Evolutionary conservation across 1,284 basidiomycete species (phyloP).

Genomic region (Paramarasmius palmivorus): DNA sequence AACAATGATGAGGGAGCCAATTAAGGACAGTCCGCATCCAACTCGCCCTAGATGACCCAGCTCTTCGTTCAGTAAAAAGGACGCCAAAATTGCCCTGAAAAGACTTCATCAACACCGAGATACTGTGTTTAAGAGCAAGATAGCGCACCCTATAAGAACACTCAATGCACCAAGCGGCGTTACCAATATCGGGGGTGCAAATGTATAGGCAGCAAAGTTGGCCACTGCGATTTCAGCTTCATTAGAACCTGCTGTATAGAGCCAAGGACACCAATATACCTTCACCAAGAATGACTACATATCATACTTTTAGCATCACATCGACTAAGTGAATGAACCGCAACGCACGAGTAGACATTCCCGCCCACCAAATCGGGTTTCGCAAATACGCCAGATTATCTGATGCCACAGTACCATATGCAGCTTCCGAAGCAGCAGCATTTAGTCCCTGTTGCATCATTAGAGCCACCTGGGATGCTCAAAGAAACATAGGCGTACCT

Average conservation of each 20-base stretch:
- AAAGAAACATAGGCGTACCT: constrained; percentile 50
- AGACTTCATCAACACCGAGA: constrained; percentile 16
- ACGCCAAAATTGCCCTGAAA: constrained; percentile 85
- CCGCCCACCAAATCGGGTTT: constrained; percentile 98
- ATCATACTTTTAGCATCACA: constrained; percentile 15
- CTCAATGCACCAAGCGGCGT: constrained; percentile 95
- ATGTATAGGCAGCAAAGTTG: constrained; percentile 98
- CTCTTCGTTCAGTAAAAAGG: constrained; percentile 91
- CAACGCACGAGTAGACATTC: constrained; percentile 87
- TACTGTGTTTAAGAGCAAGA: not conserved
- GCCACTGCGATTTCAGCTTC: constrained; percentile 65
- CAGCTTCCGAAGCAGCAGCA: constrained; percentile 64
- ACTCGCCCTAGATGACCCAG: constrained; percentile 91
- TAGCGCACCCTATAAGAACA: constrained; percentile 90
- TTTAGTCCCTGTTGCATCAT: constrained; percentile 67
- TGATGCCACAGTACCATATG: constrained; percentile 60
- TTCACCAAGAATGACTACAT: constrained; percentile 86
- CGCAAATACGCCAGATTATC: constrained; percentile 85
- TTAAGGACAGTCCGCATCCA: constrained; percentile 89
- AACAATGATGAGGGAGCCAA: constrained; percentile 94
- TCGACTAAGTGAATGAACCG: constrained; percentile 3
- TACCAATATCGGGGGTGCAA: constrained; percentile 96
- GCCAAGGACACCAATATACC: constrained; percentile 38
- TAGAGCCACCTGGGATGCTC: constrained; percentile 9
- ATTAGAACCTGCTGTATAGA: constrained; percentile 5